Evolutionary conservation across 805 yeast species (phyloP).

Genomic region (Wickerhamomyces queroliae): DNA sequence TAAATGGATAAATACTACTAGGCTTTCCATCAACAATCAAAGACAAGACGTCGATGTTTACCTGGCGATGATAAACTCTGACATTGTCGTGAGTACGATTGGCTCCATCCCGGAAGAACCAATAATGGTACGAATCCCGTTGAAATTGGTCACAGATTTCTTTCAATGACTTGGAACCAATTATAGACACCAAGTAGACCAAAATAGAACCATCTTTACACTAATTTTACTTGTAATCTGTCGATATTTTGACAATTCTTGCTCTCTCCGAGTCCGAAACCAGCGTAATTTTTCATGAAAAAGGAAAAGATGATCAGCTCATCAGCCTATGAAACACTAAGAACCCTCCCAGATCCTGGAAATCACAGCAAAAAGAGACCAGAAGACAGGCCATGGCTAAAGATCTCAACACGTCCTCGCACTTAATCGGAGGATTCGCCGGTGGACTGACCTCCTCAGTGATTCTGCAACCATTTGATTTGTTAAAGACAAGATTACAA

Average conservation of each 20-base stretch:
- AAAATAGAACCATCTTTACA: too few relatives aligned
- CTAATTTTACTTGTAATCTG: too few relatives aligned
- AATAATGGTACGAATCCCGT: neutral
- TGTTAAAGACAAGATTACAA: constrained; percentile 83
- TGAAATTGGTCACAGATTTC: neutral
- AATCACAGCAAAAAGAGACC: too few relatives aligned
- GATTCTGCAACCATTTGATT: constrained; percentile 81
- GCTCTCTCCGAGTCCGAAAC: too few relatives aligned
- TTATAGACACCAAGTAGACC: too few relatives aligned
- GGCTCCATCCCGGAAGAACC: neutral
- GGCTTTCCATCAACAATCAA: neutral
- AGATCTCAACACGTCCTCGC: constrained; percentile 30
- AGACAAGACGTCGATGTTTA: neutral
- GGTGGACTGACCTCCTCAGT: constrained; percentile 85
- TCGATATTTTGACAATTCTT: too few relatives aligned
- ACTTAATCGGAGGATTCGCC: constrained; percentile 71
- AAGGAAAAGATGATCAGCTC: too few relatives aligned
- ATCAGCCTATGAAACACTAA: too few relatives aligned
- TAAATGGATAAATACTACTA: neutral
- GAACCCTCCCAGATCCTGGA: too few relatives aligned
- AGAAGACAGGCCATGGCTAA: constrained; percentile 1
- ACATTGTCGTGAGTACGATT: neutral
- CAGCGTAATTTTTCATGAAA: too few relatives aligned
- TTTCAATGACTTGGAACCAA: too few relatives aligned
- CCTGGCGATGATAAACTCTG: neutral